Base-by-base conservation (phyloP, 306 rosid species). In the Medicago ruthenica region DNA sequence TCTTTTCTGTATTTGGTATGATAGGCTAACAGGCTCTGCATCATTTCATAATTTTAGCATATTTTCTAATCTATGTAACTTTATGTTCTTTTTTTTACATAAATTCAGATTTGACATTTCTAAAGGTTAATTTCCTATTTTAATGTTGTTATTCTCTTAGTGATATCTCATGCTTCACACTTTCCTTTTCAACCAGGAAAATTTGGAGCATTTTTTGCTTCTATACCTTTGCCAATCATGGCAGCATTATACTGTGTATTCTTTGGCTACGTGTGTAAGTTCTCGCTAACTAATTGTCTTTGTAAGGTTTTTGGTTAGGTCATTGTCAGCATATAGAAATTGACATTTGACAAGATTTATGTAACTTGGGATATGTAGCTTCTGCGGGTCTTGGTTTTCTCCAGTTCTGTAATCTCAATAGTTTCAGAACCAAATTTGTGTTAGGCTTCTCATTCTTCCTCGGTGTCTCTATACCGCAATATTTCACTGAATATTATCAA, bases 311-410 rank as follows among this genome's bases (percentile, higher is more conserved):
- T 8, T 24, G 9, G 16, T 18, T 40, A 15, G 16, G 15, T 39
- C 64, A 58, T 6, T 58, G 9, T 40, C 1, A 5, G 34, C 50
- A 10, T 44, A 41, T 55, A 24, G 58, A 73, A 55, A 41, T 51
- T 80, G 16, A 21, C 9, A 58, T 58, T 22, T 58, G 64, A 58
- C 37, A 21, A 22, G 64, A 1, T 13, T 22, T 58, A 5, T 58
- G 9, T 22, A 16, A 59, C 45, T 76, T 42, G 67, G 44, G 5
- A 67, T 8, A 14, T 81, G 86, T 80, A 91, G 98, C 96, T 84
- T 87, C 98, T 75, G 88, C 90, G 1, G 94, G 93, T 8, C 91
- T 94, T 67, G 89, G 93, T 6, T 94, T 90, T 78, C 98, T 94
- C 67, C 96, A 91, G 36, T 94, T 91, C 77, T 88, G 96, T 54